Conservation (phyloP, 139 green algal species). For the Limnomonas spitsbergensis region DNA sequence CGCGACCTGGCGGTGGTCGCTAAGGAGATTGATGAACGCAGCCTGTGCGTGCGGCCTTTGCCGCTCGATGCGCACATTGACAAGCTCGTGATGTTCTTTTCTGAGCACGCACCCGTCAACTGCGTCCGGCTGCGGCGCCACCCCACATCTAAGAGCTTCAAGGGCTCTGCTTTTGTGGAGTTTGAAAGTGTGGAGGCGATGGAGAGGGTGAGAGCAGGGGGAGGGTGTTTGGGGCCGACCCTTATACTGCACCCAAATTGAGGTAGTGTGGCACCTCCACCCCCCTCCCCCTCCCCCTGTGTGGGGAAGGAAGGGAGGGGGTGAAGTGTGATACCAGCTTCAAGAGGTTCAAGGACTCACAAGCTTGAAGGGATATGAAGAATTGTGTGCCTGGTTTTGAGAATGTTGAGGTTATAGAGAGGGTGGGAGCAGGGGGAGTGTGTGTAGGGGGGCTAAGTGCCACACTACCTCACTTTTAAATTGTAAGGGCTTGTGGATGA, state of each 20-base stretch:
- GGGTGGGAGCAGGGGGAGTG: conserved; percentile 26
- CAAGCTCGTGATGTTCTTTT: conserved; percentile 57
- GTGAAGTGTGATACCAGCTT: conserved; percentile 68
- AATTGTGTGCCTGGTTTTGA: conserved; percentile 77
- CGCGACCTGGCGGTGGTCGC: conserved; percentile 34
- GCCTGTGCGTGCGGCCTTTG: conserved; percentile 77
- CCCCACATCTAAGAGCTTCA: conserved; percentile 73
- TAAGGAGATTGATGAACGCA: conserved; percentile 60
- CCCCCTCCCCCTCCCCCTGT: too few species aligned
- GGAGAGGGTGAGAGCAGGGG: conserved; percentile 35
- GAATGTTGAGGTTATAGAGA: conserved; percentile 47
- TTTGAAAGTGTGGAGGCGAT: conserved; percentile 56
- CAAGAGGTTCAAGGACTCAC: conserved; percentile 74
- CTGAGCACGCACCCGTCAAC: conserved; percentile 37
- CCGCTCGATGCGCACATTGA: conserved; percentile 49
- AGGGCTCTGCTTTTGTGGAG: conserved; percentile 69
- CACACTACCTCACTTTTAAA: background rate
- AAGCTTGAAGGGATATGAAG: too few species aligned
- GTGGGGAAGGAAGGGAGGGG: too few species aligned
- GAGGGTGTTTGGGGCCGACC: background rate
- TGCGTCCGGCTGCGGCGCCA: conserved; percentile 78
- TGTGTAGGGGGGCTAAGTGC: background rate
- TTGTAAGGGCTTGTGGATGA: too few species aligned
- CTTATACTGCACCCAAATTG: background rate
- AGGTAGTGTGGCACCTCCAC: too few species aligned